A percentile compares a stretch with the other conserved stretches of the same genome.
Conservation (phyloP, 179 eudicot species). For the Pouteria campechiana region DNA sequence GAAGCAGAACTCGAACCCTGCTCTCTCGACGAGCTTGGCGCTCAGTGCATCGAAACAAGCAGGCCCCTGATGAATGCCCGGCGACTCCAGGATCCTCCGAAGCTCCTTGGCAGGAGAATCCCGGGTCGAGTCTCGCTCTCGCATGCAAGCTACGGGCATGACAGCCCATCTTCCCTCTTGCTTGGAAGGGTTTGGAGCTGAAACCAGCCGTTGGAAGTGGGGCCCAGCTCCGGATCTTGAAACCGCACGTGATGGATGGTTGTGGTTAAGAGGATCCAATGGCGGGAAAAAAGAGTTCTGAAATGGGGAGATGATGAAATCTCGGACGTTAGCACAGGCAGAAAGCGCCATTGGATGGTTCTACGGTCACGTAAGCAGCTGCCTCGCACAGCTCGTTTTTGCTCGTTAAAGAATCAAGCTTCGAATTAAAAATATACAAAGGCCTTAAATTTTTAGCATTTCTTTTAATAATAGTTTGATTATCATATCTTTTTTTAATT, state of each 20-base stretch:
- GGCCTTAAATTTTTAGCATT: too few species aligned
- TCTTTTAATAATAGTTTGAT: too few species aligned
- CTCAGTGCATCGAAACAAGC: constrained; percentile 94
- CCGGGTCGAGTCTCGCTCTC: not conserved
- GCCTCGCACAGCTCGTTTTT: too few species aligned
- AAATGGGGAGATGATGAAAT: too few species aligned
- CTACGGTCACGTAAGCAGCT: too few species aligned
- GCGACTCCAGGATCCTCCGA: constrained; percentile 42
- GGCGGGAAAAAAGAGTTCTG: too few species aligned
- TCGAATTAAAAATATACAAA: too few species aligned
- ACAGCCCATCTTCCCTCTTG: not conserved
- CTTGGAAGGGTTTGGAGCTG: not conserved
- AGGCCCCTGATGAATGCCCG: constrained; percentile 83
- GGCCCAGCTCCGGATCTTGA: not conserved
- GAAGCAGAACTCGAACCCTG: constrained; percentile 75
- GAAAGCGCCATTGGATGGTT: too few species aligned
- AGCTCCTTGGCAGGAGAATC: constrained; percentile 41
- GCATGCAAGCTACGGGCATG: not conserved
- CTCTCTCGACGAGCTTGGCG: constrained; percentile 68
- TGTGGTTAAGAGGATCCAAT: too few species aligned
- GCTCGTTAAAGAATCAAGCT: too few species aligned
- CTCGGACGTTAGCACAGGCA: too few species aligned
- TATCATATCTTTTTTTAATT: too few species aligned
- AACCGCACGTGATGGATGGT: not conserved
- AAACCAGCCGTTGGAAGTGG: not conserved